Evolutionary conservation across 768 basidiomycete species (phyloP).

Genomic region (Pulveroboletus sp.): DNA sequence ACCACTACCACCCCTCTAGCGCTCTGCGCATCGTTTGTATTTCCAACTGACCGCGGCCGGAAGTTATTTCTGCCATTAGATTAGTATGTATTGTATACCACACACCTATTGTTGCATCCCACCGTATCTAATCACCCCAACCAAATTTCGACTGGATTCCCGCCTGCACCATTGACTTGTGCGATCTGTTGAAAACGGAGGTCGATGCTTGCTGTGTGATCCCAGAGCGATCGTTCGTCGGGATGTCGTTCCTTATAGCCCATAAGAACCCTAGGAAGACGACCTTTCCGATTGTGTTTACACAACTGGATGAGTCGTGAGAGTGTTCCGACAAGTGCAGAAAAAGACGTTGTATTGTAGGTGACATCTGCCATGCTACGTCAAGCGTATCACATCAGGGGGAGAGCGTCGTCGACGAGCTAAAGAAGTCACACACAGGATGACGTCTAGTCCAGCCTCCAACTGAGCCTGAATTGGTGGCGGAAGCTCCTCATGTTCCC

Average conservation of each 20-base stretch:
- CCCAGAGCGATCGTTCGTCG: constrained; percentile 74
- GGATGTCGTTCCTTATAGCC: constrained; percentile 86
- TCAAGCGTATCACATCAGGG: not conserved
- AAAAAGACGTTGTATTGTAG: constrained; percentile 85
- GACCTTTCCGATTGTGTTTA: constrained; percentile 9
- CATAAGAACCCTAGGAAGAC: constrained; percentile 52
- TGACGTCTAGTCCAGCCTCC: constrained; percentile 47
- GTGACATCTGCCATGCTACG: constrained; percentile 90
- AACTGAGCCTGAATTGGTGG: constrained; percentile 38
- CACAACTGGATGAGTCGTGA: constrained; percentile 38
- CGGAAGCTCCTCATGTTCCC: constrained; percentile 62
- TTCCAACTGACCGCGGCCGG: not conserved
- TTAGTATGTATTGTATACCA: constrained; percentile 10
- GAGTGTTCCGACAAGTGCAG: constrained; percentile 68
- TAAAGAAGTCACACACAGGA: constrained; percentile 51
- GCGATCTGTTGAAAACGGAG: constrained; percentile 55
- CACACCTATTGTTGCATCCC: constrained; percentile 2
- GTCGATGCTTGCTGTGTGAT: constrained; percentile 46
- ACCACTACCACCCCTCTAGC: constrained; percentile 70
- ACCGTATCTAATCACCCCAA: constrained; percentile 32
- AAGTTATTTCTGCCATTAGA: not conserved
- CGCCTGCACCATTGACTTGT: constrained; percentile 53
- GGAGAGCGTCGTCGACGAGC: not conserved
- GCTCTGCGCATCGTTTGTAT: not conserved
- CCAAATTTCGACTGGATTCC: constrained; percentile 70